Base-by-base conservation (phyloP, 352 stramenopile species). In the Globisporangium abappressorium region DNA sequence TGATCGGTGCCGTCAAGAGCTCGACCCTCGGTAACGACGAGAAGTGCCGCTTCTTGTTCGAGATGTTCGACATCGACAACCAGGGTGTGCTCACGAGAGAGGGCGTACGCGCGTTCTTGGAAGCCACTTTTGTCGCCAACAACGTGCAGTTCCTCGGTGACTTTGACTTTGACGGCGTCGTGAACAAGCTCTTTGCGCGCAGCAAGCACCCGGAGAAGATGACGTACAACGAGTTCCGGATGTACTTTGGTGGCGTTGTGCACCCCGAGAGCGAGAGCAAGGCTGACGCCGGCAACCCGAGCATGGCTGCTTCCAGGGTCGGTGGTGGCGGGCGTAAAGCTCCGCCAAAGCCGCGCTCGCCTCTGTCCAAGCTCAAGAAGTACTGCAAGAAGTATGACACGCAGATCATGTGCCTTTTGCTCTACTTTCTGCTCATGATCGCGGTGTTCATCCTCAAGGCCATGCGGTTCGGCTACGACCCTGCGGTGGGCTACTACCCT, bases 31-130 rank as follows among this genome's bases (percentile, higher is more conserved):
- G 80, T 15, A 74, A 82, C 46, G 71, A 91, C 20, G 76, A 79
- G 24, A 88, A 87, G 57, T 78, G 76, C 58, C 76, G 84, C 18
- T 90, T 89, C 67, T 69, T 92, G 3, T 92, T 90, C 46, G 82
- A 90, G 20, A 73, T 87, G 49, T 89, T 92, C 24, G 82, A 92
- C 61, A 67, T 83, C 14, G 74, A 87, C 47, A 69, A 74, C 34
- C 58, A 57, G 3, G 81, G 81, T 2, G 70, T 86, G 3, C 59
- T 92, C 26, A 78, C 81, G 5, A 76, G 78, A 22, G 73, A 84
- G 5, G 80, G 76, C 11, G 78, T 91, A 18, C 49, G 69, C 8
- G 75, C 75, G n/a, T 92, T 92, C 63, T 65, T 92, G 2, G 82
- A 88, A 41, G 79, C 75, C 8, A 89, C 76, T 1, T 84, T 91